Evolutionary conservation across 2,329 filamentous ascomycete genomes (phyloP).

Genomic region (Xenoacremonium recifei): DNA sequence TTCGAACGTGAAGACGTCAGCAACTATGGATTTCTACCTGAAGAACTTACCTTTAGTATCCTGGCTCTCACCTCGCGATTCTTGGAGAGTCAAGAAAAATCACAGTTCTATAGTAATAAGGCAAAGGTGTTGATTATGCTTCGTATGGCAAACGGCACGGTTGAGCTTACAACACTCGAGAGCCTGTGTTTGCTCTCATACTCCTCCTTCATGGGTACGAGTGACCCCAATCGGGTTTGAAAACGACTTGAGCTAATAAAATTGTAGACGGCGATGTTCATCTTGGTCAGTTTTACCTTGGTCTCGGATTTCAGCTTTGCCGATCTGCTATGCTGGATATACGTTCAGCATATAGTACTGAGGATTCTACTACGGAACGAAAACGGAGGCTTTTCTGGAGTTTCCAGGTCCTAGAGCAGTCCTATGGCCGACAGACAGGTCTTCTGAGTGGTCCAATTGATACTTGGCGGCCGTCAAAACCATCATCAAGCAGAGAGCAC

Average conservation of each 20-base stretch:
- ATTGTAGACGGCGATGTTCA: slow-evolving; percentile 44
- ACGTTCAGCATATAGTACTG: slow-evolving; percentile 34
- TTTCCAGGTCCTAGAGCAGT: slow-evolving; percentile 48
- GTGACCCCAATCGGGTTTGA: neutral
- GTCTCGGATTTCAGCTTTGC: slow-evolving; percentile 49
- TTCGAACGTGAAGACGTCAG: slow-evolving; percentile 42
- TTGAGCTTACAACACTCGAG: slow-evolving; percentile 48
- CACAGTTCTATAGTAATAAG: slow-evolving; percentile 35
- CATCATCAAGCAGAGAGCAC: slow-evolving; percentile 19
- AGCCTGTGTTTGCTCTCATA: slow-evolving; percentile 50
- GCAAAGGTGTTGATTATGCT: slow-evolving; percentile 46
- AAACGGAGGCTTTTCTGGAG: slow-evolving; percentile 53
- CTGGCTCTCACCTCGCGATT: slow-evolving; percentile 39
- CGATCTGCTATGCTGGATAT: slow-evolving; percentile 49
- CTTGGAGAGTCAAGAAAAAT: slow-evolving; percentile 32
- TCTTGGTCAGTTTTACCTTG: slow-evolving; percentile 49
- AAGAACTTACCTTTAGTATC: slow-evolving; percentile 42
- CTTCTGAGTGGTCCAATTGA: slow-evolving; percentile 41
- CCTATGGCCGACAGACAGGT: slow-evolving; percentile 46
- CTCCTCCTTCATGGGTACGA: slow-evolving; percentile 47
- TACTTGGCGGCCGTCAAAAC: slow-evolving; percentile 36
- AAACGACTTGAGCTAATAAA: slow-evolving; percentile 5
- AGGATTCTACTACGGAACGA: slow-evolving; percentile 37
- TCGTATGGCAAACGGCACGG: slow-evolving; percentile 49
- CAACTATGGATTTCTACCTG: slow-evolving; percentile 32